A percentile compares a stretch with the other conserved stretches of the same genome.
These are phyloP conservation scores for Candida sanyaensis DNA, from an alignment of 1,139 yeast species.

Conservation along the genomic window DNA sequence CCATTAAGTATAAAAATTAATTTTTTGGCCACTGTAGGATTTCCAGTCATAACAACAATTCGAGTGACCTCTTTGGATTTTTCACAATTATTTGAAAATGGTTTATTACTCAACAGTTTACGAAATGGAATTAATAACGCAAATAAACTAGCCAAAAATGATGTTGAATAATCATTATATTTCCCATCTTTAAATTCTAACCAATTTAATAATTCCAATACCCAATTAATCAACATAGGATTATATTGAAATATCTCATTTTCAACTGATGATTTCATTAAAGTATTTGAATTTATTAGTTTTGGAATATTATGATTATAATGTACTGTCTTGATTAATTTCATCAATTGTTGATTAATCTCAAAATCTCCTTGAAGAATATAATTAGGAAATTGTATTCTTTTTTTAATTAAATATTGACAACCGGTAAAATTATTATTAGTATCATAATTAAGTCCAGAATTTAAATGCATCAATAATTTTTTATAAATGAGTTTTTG, in stretches of 20 bases:
- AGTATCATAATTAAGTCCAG: constrained; percentile 11
- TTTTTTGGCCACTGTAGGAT: constrained; percentile 62
- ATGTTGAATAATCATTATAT: constrained; percentile 5
- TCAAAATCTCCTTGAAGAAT: constrained; percentile 47
- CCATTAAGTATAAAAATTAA: constrained; percentile 57
- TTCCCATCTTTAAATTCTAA: constrained; percentile 59
- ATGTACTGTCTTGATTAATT: constrained; percentile 39
- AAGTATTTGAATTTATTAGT: constrained; percentile 38
- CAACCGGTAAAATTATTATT: constrained; percentile 14
- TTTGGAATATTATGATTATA: constrained; percentile 49
- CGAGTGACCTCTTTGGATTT: constrained; percentile 40
- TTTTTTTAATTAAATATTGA: constrained; percentile 32
- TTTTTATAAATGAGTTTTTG: constrained; percentile 43
- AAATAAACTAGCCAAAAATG: constrained; percentile 47
- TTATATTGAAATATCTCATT: constrained; percentile 14
- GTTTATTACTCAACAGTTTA: constrained; percentile 35
- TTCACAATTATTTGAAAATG: constrained; percentile 23
- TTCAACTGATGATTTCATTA: constrained; percentile 25
- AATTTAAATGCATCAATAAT: constrained; percentile 27
- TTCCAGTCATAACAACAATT: constrained; percentile 59
- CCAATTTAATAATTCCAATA: constrained; percentile 60
- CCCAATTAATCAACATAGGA: constrained; percentile 52
- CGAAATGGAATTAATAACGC: constrained; percentile 45
- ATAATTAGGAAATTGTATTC: constrained; percentile 40
- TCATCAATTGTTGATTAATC: constrained; percentile 32